Evolutionary conservation across 148 eudicot genomes (phyloP).

Genomic region (Amaranthus hypochondriacus): DNA sequence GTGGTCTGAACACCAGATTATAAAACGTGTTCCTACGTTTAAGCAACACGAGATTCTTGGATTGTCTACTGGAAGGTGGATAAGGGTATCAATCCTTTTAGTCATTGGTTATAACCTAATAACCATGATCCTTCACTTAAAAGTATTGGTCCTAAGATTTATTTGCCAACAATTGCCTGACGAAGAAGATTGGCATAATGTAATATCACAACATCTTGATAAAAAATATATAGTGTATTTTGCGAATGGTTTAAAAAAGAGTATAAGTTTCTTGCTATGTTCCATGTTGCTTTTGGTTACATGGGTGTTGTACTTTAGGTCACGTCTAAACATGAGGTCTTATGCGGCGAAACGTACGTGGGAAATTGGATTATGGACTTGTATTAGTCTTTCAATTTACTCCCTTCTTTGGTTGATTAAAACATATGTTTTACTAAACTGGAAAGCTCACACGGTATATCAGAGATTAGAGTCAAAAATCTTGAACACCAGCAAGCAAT

Average conservation of each 20-base stretch:
- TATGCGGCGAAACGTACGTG: not conserved
- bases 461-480: conserved; percentile 1
- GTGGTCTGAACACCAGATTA: conserved; percentile 9
- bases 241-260: conserved; percentile 2
- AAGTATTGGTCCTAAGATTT: not conserved
- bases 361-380: not conserved
- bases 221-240: no score
- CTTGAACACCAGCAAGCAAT: not conserved
- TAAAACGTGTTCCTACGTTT: conserved; percentile 1
- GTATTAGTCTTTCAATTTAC: not conserved
- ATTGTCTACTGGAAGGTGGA: conserved; percentile 5
- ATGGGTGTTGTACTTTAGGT: conserved; percentile 4
- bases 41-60: conserved; percentile 4
- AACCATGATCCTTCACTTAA: not conserved
- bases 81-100: conserved; percentile 4
- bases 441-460: conserved; percentile 12
- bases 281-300: conserved; percentile 1
- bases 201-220: not conserved
- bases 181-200: not conserved
- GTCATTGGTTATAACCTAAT: conserved; percentile 16
- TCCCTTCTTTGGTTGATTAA: conserved; percentile 16
- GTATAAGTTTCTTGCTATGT: conserved; percentile 8
- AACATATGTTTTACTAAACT: not conserved
- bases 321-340: not conserved
- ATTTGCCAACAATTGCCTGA: not conserved